Evolutionary conservation across 1,284 basidiomycete genomes (phyloP).

Genomic region (Marasmius sp.): DNA sequence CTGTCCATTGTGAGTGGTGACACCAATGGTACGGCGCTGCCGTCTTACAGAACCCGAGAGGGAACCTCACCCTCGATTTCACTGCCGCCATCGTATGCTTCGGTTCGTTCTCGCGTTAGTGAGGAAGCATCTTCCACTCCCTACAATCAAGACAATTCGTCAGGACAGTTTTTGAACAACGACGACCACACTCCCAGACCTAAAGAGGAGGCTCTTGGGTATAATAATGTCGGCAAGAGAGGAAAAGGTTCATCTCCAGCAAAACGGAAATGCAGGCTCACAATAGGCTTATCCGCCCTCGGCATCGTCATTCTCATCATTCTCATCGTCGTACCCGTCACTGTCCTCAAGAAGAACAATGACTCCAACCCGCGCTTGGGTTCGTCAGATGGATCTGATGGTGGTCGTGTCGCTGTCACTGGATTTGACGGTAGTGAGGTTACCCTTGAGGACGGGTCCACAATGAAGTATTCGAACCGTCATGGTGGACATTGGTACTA

Average conservation of each 20-base stretch:
- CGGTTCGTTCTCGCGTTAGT: no score
- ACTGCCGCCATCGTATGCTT: no score
- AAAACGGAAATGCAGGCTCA: slow-evolving; percentile 49
- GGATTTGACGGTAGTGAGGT: slow-evolving; percentile 74
- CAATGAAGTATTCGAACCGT: slow-evolving; percentile 72
- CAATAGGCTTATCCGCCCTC: slow-evolving; percentile 44
- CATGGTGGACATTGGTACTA: slow-evolving; percentile 79
- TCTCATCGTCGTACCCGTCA: slow-evolving; percentile 57
- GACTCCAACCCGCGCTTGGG: slow-evolving; percentile 15
- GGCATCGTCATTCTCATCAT: slow-evolving; percentile 45
- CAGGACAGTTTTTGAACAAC: background rate
- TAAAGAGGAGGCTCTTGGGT: slow-evolving; percentile 58
- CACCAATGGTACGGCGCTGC: no score
- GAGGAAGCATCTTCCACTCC: background rate
- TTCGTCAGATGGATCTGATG: slow-evolving; percentile 12
- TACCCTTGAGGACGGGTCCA: slow-evolving; percentile 68
- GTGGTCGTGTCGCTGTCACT: slow-evolving; percentile 37
- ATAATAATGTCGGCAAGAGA: slow-evolving; percentile 53
- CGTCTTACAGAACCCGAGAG: no score
- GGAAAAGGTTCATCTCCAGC: slow-evolving; percentile 30
- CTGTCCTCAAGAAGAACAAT: slow-evolving; percentile 49
- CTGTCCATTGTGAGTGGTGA: no score
- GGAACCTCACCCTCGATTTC: no score
- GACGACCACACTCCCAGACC: slow-evolving; percentile 47
- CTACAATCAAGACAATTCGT: background rate